These are phyloP conservation scores for Geosmithia flava DNA, from an alignment of 2,329 filamentous ascomycete species.

Conservation along the genomic window DNA sequence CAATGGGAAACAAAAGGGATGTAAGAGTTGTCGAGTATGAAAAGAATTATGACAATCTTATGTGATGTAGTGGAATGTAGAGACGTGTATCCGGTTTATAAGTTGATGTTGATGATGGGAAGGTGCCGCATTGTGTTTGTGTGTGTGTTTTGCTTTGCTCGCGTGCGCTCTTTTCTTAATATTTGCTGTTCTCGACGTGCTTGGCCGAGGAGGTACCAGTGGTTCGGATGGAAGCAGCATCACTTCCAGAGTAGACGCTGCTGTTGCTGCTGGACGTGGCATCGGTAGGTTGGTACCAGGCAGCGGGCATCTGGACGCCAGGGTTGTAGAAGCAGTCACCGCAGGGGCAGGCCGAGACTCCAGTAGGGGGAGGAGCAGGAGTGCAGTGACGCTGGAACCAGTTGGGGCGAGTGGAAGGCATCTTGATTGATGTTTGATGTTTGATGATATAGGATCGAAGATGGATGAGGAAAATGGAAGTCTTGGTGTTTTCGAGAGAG, in stretches of 20 bases:
- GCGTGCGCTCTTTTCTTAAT: not conserved
- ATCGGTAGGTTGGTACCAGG: not conserved
- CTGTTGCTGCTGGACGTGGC: not conserved
- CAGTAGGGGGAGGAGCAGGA: conserved; percentile 22
- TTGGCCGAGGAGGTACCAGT: not conserved
- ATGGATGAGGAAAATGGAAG: not conserved
- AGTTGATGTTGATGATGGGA: not conserved
- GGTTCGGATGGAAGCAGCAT: not conserved
- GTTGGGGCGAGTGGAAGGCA: conserved; percentile 18
- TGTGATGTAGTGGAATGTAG: not conserved
- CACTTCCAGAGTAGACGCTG: not conserved
- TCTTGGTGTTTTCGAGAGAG: not conserved
- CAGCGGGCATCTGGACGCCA: not conserved
- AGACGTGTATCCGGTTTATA: not conserved
- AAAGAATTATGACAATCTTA: not conserved
- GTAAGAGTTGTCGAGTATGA: not conserved
- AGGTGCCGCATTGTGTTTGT: not conserved
- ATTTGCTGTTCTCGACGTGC: not conserved
- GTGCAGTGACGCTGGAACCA: conserved; percentile 28
- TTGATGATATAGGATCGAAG: not conserved
- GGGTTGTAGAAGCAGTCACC: conserved; percentile 13
- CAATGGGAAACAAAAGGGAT: not conserved
- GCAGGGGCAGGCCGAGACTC: conserved; percentile 21
- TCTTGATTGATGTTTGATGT: conserved; percentile 6
- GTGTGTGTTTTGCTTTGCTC: not conserved